phyloP scores from a whole-genome alignment of 495 filamentous ascomycete genomes.

The Annulohypoxylon moriforme region DNA sequence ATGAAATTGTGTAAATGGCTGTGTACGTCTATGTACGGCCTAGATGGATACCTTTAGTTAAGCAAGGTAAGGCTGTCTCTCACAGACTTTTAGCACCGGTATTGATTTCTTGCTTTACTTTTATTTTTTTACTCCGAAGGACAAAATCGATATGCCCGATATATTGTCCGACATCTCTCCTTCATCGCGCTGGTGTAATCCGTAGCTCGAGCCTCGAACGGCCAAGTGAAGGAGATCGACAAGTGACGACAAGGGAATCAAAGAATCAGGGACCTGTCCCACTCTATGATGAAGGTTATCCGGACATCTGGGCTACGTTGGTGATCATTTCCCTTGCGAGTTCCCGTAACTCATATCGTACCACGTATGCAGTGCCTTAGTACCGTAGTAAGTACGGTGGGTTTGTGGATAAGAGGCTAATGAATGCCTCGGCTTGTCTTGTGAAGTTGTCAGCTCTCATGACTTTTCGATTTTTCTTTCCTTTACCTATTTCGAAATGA shows the following conservation, averaged over 20 bases:
- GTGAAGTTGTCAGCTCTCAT: background rate
- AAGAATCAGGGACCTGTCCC: slow-evolving; percentile 41
- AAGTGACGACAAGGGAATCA: slow-evolving; percentile 39
- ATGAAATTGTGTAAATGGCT: background rate
- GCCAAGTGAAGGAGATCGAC: slow-evolving; percentile 22
- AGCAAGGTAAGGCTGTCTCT: slow-evolving; percentile 36
- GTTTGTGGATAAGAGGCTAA: slow-evolving; percentile 9
- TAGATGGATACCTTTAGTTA: slow-evolving; percentile 1
- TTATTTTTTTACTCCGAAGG: slow-evolving; percentile 17
- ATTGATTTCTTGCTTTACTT: background rate
- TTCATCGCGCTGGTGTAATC: slow-evolving; percentile 1
- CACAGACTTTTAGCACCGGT: slow-evolving; percentile 1
- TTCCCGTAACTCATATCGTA: slow-evolving; percentile 41
- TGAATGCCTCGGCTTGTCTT: slow-evolving; percentile 24
- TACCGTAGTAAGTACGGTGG: slow-evolving; percentile 7
- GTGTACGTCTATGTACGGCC: background rate
- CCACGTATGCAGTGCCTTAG: slow-evolving; percentile 34
- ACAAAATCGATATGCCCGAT: slow-evolving; percentile 34
- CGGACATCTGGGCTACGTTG: slow-evolving; percentile 42
- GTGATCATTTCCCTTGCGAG: slow-evolving; percentile 38
- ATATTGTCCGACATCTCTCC: slow-evolving; percentile 31
- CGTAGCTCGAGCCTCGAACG: slow-evolving; percentile 18
- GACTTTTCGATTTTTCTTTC: background rate
- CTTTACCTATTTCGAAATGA: background rate
- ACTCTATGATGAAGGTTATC: slow-evolving; percentile 42